These are phyloP conservation scores for Malassezia obtusa DNA, from an alignment of 1,284 basidiomycete genomes.

Conservation along the genomic window DNA sequence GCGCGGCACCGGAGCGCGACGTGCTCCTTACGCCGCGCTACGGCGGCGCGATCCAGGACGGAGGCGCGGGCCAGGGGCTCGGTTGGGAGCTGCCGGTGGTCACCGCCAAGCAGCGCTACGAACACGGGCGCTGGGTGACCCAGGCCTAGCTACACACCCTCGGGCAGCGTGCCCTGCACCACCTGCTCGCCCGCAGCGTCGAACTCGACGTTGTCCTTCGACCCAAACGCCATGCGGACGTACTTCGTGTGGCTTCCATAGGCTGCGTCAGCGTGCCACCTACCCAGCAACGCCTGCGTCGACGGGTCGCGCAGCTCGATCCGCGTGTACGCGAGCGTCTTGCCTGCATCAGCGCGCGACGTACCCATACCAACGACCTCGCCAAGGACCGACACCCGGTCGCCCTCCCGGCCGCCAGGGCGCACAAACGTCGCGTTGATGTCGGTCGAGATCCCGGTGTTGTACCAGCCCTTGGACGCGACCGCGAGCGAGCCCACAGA, in stretches of 20 bases:
- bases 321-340: constrained; percentile 38
- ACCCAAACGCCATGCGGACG: constrained; percentile 62
- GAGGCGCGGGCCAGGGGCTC: constrained; percentile 25
- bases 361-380: constrained; percentile 29
- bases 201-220: constrained; percentile 70
- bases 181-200: constrained; percentile 65
- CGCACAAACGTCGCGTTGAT: constrained; percentile 72
- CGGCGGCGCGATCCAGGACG: constrained; percentile 31
- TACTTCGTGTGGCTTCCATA: constrained; percentile 66
- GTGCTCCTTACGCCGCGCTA: constrained; percentile 39
- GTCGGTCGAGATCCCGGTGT: constrained; percentile 78
- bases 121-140: constrained; percentile 36
- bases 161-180: constrained; percentile 54
- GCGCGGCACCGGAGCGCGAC: constrained; percentile 12
- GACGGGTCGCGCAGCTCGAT: constrained; percentile 36
- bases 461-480: constrained; percentile 67
- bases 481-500: constrained; percentile 74
- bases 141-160: constrained; percentile 15
- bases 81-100: constrained; percentile 42
- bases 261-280: constrained; percentile 11
- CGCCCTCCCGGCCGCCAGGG: constrained; percentile 54
- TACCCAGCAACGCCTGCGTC: constrained; percentile 24
- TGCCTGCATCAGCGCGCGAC: constrained; percentile 20
- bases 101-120: constrained; percentile 33
- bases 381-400: constrained; percentile 22